phyloP scores from a whole-genome alignment of 148 eudicot genomes.

The Persicaria maculosa region DNA sequence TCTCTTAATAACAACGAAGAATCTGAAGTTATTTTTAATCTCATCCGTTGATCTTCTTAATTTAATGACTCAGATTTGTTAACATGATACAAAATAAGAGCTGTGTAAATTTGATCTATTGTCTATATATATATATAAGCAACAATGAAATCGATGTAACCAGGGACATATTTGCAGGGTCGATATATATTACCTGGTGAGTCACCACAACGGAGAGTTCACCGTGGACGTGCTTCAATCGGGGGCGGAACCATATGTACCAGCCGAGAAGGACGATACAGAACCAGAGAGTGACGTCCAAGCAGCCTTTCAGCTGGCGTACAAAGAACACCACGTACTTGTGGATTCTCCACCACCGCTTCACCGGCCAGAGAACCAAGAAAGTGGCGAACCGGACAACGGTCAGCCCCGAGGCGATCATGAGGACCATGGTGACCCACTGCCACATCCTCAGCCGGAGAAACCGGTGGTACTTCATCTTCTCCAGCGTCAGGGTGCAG shows the following conservation, averaged over 20 bases:
- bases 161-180: too few relatives aligned
- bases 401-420: background rate
- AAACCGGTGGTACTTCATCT: background rate
- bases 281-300: constrained; percentile 12
- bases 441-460: constrained; percentile 11
- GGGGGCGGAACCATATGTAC: constrained; percentile 11
- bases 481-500: background rate
- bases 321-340: constrained; percentile 9
- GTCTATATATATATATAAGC: too few relatives aligned
- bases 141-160: too few relatives aligned
- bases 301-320: background rate
- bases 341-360: constrained; percentile 4
- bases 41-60: too few relatives aligned
- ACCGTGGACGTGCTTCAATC: constrained; percentile 5
- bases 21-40: too few relatives aligned
- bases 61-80: too few relatives aligned
- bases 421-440: constrained; percentile 1
- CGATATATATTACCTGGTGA: too few relatives aligned
- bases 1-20: too few relatives aligned
- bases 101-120: too few relatives aligned
- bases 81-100: too few relatives aligned
- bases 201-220: background rate
- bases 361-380: background rate
- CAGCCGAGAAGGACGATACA: background rate
- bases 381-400: background rate